A percentile compares a stretch with the other conserved stretches of the same genome.
These are phyloP conservation scores for Hypoxylon trugodes DNA, from an alignment of 495 filamentous ascomycete species.

Conservation along the genomic window DNA sequence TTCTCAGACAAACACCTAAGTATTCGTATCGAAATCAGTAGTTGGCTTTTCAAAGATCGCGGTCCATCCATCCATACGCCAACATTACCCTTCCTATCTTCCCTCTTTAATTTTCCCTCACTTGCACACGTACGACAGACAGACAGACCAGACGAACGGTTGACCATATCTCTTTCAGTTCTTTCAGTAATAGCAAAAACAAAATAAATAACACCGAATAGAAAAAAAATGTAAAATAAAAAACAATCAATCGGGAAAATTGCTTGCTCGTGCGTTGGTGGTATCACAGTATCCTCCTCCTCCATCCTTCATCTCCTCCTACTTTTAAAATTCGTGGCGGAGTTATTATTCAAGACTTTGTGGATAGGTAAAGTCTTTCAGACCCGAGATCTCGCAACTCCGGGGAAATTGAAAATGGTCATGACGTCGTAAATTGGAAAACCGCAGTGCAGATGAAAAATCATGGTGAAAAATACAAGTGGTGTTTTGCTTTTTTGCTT, in stretches of 20 bases:
- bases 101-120: no score
- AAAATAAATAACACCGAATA: no score
- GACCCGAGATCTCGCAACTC: slow-evolving; percentile 30
- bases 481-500: slow-evolving; percentile 26
- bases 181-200: no score
- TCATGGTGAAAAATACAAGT: background rate
- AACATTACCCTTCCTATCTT: no score
- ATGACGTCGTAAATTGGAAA: slow-evolving; percentile 39
- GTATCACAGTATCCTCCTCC: slow-evolving; percentile 36
- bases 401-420: slow-evolving; percentile 28
- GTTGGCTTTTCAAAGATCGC: no score
- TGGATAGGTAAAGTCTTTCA: slow-evolving; percentile 10
- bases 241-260: background rate
- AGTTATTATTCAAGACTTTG: slow-evolving; percentile 37
- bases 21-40: no score
- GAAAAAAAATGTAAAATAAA: slow-evolving; percentile 2
- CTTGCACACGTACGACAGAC: no score
- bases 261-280: slow-evolving; percentile 33
- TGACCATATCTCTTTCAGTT: no score
- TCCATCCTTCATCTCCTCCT: no score
- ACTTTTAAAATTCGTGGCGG: slow-evolving; percentile 15
- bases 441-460: slow-evolving; percentile 19
- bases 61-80: no score
- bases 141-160: no score
- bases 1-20: no score